These are phyloP conservation scores for Monosporascus sp. DNA, from an alignment of 2,329 filamentous ascomycete genomes.

Conservation along the genomic window DNA sequence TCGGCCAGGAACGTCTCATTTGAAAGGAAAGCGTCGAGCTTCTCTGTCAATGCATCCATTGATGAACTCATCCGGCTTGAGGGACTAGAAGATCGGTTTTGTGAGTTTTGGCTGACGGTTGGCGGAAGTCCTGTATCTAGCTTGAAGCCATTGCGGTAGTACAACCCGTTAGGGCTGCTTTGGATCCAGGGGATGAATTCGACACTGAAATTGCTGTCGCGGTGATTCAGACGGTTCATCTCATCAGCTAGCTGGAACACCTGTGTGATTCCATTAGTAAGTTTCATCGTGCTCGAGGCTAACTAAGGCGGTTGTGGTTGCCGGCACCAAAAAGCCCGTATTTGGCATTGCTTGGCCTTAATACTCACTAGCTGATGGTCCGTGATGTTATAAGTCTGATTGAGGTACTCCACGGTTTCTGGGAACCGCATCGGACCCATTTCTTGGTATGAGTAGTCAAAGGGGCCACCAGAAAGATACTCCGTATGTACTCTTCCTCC, in stretches of 20 bases:
- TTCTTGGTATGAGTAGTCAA: slow-evolving; percentile 63
- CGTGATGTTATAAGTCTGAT: slow-evolving; percentile 52
- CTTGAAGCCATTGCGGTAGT: slow-evolving; percentile 41
- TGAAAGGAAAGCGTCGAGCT: slow-evolving; percentile 31
- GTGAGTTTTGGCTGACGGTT: slow-evolving; percentile 41
- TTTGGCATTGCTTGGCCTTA: neutral
- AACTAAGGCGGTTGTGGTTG: neutral
- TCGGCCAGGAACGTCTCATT: slow-evolving; percentile 30
- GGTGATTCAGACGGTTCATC: slow-evolving; percentile 55
- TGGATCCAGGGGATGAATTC: slow-evolving; percentile 62
- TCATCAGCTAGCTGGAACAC: slow-evolving; percentile 57
- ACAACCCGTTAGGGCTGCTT: slow-evolving; percentile 47
- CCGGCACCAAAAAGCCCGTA: neutral
- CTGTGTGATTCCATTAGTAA: slow-evolving; percentile 5
- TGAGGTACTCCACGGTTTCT: slow-evolving; percentile 42
- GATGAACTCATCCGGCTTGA: slow-evolving; percentile 28
- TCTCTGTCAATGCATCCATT: slow-evolving; percentile 29
- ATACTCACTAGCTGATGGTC: slow-evolving; percentile 51
- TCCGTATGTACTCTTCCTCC: slow-evolving; percentile 60
- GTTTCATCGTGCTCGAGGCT: neutral
- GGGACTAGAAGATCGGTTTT: slow-evolving; percentile 36
- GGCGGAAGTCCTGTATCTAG: slow-evolving; percentile 48
- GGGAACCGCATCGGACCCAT: slow-evolving; percentile 64
- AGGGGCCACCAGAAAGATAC: slow-evolving; percentile 54
- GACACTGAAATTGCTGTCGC: slow-evolving; percentile 42